Evolutionary conservation across 2,329 filamentous ascomycete genomes (phyloP).

Genomic region (Phoma sp.): DNA sequence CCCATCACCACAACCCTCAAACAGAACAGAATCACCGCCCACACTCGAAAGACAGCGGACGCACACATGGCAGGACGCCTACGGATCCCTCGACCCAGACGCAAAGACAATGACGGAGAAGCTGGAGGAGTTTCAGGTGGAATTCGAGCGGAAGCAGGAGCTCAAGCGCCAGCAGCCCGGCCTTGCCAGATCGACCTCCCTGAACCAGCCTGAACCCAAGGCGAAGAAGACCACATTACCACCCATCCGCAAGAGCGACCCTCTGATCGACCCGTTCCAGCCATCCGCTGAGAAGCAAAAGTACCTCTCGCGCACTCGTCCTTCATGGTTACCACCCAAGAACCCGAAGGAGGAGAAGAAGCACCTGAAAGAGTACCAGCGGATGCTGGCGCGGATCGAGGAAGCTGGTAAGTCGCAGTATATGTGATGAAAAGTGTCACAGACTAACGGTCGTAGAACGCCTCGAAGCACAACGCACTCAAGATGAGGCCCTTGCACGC

Average conservation of each 20-base stretch:
- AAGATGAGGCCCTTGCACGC: conserved; percentile 58
- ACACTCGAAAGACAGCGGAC: conserved; percentile 59
- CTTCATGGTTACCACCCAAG: conserved; percentile 85
- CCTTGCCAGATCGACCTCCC: conserved; percentile 40
- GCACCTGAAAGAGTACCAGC: conserved; percentile 84
- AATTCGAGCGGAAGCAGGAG: conserved; percentile 61
- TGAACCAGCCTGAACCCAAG: conserved; percentile 48
- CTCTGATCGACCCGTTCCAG: conserved; percentile 84
- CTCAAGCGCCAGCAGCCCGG: conserved; percentile 57
- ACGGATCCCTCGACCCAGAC: conserved; percentile 73
- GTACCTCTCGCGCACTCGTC: conserved; percentile 76
- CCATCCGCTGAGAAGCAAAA: conserved; percentile 88
- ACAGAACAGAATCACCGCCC: conserved; percentile 30
- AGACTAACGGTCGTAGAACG: conserved; percentile 36
- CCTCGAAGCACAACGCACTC: conserved; percentile 47
- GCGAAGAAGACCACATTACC: conserved; percentile 62
- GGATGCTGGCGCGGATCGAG: conserved; percentile 73
- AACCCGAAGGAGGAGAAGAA: conserved; percentile 88
- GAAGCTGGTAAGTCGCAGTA: conserved; percentile 58
- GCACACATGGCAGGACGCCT: conserved; percentile 76
- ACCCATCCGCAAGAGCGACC: conserved; percentile 73
- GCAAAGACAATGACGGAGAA: conserved; percentile 78
- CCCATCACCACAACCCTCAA: conserved; percentile 28
- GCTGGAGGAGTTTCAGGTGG: conserved; percentile 77
- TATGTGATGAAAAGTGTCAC: neutral